Base-by-base conservation (phyloP, 208 protist genomes). In the Acanthamoeba sp. region DNA sequence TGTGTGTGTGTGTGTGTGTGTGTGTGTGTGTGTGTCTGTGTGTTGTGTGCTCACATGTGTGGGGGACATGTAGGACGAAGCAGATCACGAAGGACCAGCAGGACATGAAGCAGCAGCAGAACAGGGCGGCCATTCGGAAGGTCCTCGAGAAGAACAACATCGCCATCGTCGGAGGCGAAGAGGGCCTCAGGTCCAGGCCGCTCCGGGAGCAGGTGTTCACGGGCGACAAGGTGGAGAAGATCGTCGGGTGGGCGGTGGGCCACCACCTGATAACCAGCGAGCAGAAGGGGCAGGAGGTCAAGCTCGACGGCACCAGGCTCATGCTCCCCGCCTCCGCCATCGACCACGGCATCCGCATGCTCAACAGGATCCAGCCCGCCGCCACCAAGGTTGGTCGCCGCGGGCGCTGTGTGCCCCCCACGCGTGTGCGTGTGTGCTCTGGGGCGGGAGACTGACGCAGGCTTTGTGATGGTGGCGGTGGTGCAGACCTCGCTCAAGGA, bases 181-280 rank as follows among this genome's bases (percentile, higher is more conserved):
- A 80, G 20, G 66, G 40, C 29, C 27, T 93, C 45, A 76, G 45
- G 32, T 57, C 90, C n/a, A 22, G 66, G n/a, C 42, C 34, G 0
- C 66, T 93, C 27, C 24, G 36, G 0, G 90, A 93, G 40, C 85
- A 95, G 90, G 69, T 94, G 14, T 95, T 91, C 36, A 40, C 66
- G 24, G 40, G 36, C 40, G 52, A 95, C 7, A 22, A 52, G 73
- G 50, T 96, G 20, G 95, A 96, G 45, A 93, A 95, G 62, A 84
- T 96, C 34, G 76, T 96, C 24, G 95, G 92, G 27, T 95, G 91
- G 95, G 93, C 95, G 36, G 50, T 96, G 24, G 55, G 62, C 1
- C 45, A 96, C 57, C 27, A 95, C 38, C 64, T 95, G 22, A 18
- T 71, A 22, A 36, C 9, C 52, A 27, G 29, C 57, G 85, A 91